Base-by-base conservation (phyloP, 2,329 filamentous ascomycete species). In the Ophiocordyceps sinensis region DNA sequence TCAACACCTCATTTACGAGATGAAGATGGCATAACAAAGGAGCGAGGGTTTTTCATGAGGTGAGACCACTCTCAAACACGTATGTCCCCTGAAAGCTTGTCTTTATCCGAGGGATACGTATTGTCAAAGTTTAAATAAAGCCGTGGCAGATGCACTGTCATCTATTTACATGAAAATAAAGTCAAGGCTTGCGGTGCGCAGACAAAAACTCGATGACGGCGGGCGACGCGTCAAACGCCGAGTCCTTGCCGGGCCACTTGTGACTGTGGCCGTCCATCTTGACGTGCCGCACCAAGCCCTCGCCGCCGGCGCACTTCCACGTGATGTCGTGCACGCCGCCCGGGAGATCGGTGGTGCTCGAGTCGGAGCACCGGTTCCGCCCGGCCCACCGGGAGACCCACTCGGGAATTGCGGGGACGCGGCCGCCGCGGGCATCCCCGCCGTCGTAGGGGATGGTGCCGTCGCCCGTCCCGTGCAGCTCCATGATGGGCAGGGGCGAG, bases 391-490 rank as follows among this genome's bases (percentile, higher is more conserved):
- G 51, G 3, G 42, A 41, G 1, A 61, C 52, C 53, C 59, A 67
- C 32, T 60, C 52, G 17, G 59, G 54, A 29, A 73, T 66, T 0
- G 62, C 47, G 1, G 68, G 69, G 37, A 71, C 45, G 39, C 59
- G 63, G 0, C 63, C 65, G 1, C 61, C 61, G 2, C 60, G 57
- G 3, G 65, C 57, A 3, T 43, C 26, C 2, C 60, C 64, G 1
- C 69, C 69, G 3, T 50, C 43, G 44, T 71, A 73, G 0, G 53
- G 46, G 29, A 73, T 70, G 0, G 60, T 67, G 3, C 46, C 55
- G 49, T 74, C 71, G 3, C 47, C 57, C 2, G 59, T 62, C n/a
- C 70, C 70, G 49, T 74, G 70, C 40, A 72, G 65, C 35, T 69
- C 65, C 9, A 73, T 51, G 10, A 74, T 56, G 1, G 69, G 67